A percentile compares a stretch with the other conserved stretches of the same genome.
phyloP scores from a whole-genome alignment of 805 yeast species.

The Metschnikowia vanudenii region DNA sequence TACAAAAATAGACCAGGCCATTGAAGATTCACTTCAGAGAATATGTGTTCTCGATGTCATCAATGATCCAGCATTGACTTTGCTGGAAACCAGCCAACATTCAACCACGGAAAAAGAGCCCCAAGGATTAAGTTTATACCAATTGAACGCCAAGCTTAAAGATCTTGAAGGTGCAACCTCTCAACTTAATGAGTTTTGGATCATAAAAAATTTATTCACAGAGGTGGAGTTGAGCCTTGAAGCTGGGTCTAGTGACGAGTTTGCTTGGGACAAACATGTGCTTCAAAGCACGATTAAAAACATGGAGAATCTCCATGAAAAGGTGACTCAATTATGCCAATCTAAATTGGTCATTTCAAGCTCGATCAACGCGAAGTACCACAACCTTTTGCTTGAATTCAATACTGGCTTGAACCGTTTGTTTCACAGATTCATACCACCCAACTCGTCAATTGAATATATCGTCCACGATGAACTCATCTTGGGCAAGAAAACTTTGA shows the following conservation, averaged over 20 bases:
- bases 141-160: slow-evolving; percentile 16
- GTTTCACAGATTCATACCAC: slow-evolving; percentile 11
- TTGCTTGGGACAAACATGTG: slow-evolving; percentile 18
- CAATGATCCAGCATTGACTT: slow-evolving; percentile 5
- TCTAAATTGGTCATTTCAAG: slow-evolving; percentile 10
- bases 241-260: slow-evolving; percentile 6
- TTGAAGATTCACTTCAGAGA: neutral
- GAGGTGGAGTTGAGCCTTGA: slow-evolving; percentile 23
- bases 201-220: slow-evolving; percentile 25
- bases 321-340: slow-evolving; percentile 16
- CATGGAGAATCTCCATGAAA: slow-evolving; percentile 20
- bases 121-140: slow-evolving; percentile 12
- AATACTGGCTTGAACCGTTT: slow-evolving; percentile 5
- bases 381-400: slow-evolving; percentile 1
- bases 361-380: slow-evolving; percentile 6
- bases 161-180: slow-evolving; percentile 13
- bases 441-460: neutral
- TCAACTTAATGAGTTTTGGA: slow-evolving; percentile 28
- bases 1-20: slow-evolving; percentile 6
- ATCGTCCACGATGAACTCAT: slow-evolving; percentile 1
- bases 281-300: slow-evolving; percentile 20
- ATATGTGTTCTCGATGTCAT: slow-evolving; percentile 6
- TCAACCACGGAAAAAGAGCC: neutral
- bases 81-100: neutral
- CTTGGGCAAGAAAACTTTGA: neutral